A percentile compares a stretch with the other conserved stretches of the same genome.
phyloP scores from a whole-genome alignment of 2,329 filamentous ascomycete species.

The Corynespora cassiicola region DNA sequence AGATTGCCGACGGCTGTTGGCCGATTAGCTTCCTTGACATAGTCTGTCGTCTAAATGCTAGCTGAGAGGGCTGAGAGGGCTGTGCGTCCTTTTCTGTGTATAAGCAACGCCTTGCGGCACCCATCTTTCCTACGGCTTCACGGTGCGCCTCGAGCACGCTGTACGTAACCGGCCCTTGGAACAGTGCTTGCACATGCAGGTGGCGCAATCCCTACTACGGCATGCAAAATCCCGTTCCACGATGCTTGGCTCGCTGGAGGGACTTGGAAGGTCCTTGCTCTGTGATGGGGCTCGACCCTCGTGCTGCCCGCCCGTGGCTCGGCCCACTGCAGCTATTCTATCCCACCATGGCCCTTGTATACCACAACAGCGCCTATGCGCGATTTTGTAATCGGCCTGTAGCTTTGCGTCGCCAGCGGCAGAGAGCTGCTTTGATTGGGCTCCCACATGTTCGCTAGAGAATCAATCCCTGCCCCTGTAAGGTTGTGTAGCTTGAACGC shows the following conservation, averaged over 20 bases:
- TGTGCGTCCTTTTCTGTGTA: too few relatives aligned
- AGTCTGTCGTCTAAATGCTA: slow-evolving; percentile 12
- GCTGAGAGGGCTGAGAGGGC: too few relatives aligned
- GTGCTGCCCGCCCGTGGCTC: neutral
- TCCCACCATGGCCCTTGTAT: slow-evolving; percentile 1
- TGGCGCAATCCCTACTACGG: slow-evolving; percentile 4
- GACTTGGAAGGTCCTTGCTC: too few relatives aligned
- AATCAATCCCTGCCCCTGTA: slow-evolving; percentile 14
- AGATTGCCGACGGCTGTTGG: slow-evolving; percentile 9
- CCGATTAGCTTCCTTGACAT: slow-evolving; percentile 1
- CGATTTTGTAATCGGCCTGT: slow-evolving; percentile 5
- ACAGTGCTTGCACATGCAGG: slow-evolving; percentile 3
- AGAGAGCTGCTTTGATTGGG: slow-evolving; percentile 16
- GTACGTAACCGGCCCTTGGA: slow-evolving; percentile 2
- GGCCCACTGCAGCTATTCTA: too few relatives aligned
- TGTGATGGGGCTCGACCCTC: neutral
- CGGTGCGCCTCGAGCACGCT: too few relatives aligned
- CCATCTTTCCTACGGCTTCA: too few relatives aligned
- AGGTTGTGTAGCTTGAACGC: slow-evolving; percentile 10
- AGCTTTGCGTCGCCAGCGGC: slow-evolving; percentile 9
- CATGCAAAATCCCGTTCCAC: slow-evolving; percentile 4
- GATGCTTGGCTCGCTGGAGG: neutral
- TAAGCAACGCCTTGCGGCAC: too few relatives aligned
- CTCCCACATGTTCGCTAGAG: slow-evolving; percentile 12
- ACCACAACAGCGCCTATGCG: slow-evolving; percentile 10